Evolutionary conservation across 441 rosid species (phyloP).

Genomic region (Brassica hybrid): DNA sequence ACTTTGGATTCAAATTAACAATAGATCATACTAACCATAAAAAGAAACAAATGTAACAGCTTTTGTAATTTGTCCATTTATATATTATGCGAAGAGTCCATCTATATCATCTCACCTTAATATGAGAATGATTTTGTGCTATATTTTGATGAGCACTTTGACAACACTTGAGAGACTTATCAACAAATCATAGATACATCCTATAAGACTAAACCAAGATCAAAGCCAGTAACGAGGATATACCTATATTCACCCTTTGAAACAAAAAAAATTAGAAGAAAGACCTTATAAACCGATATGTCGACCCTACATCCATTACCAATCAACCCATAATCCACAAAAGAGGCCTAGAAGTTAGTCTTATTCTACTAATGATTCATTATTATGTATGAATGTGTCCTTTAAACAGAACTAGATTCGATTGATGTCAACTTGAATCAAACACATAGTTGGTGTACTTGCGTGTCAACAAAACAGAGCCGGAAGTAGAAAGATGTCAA

Average conservation of each 20-base stretch:
- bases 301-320: too few species aligned
- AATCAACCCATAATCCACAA: too few species aligned
- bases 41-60: background rate
- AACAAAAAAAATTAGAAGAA: too few species aligned
- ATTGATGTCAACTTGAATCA: background rate
- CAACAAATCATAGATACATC: background rate
- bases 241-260: background rate
- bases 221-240: background rate
- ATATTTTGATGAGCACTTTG: background rate
- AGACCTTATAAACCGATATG: too few species aligned
- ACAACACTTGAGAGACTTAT: background rate
- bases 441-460: background rate
- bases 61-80: slow-evolving; percentile 5
- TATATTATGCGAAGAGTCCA: background rate
- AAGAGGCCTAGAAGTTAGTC: background rate
- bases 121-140: background rate
- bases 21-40: background rate
- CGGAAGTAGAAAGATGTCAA: background rate
- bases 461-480: slow-evolving; percentile 13
- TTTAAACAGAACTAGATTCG: background rate
- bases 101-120: background rate
- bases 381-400: background rate
- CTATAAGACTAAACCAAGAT: background rate
- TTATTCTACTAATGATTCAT: background rate
- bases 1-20: slow-evolving; percentile 1